A percentile compares a stretch with the other conserved stretches of the same genome.
These are phyloP conservation scores for Sungouiella thailandica DNA, from an alignment of 805 yeast species.

Conservation along the genomic window DNA sequence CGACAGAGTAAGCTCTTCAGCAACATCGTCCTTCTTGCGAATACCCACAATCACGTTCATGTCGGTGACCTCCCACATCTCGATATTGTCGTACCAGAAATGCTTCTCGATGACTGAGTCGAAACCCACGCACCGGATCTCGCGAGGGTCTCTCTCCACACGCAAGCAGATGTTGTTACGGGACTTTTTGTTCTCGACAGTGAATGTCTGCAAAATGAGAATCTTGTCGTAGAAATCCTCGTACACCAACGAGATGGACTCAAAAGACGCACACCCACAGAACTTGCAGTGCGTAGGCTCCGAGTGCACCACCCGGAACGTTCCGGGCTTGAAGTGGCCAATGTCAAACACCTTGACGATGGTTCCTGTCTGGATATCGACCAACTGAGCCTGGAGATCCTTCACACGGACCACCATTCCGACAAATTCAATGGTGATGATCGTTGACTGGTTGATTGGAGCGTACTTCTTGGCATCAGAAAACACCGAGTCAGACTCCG, in stretches of 20 bases:
- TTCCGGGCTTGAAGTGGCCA: slow-evolving; percentile 54
- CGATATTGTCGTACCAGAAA: slow-evolving; percentile 62
- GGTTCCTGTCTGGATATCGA: slow-evolving; percentile 77
- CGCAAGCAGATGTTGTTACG: slow-evolving; percentile 78
- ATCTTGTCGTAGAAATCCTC: slow-evolving; percentile 53
- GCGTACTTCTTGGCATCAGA: slow-evolving; percentile 1
- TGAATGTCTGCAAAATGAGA: slow-evolving; percentile 67
- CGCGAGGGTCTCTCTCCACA: slow-evolving; percentile 90
- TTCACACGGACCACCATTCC: slow-evolving; percentile 67
- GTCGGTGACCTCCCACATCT: slow-evolving; percentile 76
- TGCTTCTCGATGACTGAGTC: slow-evolving; percentile 67
- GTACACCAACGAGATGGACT: slow-evolving; percentile 68
- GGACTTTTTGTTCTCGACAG: slow-evolving; percentile 61
- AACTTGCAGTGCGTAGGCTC: slow-evolving; percentile 86
- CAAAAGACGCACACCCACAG: slow-evolving; percentile 83
- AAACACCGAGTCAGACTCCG: neutral
- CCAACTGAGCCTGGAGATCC: slow-evolving; percentile 53
- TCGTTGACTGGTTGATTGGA: slow-evolving; percentile 30
- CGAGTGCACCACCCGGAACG: slow-evolving; percentile 69
- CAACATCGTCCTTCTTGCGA: slow-evolving; percentile 22
- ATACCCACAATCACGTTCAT: slow-evolving; percentile 70
- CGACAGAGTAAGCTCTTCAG: neutral
- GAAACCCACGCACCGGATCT: slow-evolving; percentile 84
- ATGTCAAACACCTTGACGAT: slow-evolving; percentile 57
- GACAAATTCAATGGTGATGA: slow-evolving; percentile 61